Percentiles rank a stretch among this genome's conserved stretches.
Conservation (phyloP, 2,329 filamentous ascomycete species). For the Diaporthe aspalathi region DNA sequence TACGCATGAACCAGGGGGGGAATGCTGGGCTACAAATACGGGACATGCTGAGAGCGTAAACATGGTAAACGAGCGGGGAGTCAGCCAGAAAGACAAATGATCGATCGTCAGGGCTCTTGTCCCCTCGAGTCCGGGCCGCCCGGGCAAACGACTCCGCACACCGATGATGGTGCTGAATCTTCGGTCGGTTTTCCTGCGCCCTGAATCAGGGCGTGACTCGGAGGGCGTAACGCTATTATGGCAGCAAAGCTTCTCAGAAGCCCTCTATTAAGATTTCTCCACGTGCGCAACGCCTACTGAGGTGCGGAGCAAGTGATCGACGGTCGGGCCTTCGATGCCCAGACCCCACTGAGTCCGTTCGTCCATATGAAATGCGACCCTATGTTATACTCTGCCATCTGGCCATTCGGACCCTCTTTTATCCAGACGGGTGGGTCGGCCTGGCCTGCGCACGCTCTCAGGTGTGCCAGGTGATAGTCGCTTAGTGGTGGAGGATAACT, state of each 20-base stretch:
- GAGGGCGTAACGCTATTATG: slow-evolving; percentile 7
- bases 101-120: background rate
- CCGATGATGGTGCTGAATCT: slow-evolving; percentile 5
- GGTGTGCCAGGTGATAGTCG: slow-evolving; percentile 4
- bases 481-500: background rate
- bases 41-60: background rate
- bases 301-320: background rate
- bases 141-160: slow-evolving; percentile 2
- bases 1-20: background rate
- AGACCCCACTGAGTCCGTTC: slow-evolving; percentile 1
- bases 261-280: slow-evolving; percentile 23
- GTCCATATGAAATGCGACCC: slow-evolving; percentile 2
- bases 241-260: background rate
- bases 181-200: slow-evolving; percentile 4
- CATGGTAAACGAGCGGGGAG: background rate
- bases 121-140: background rate
- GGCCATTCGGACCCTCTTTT: background rate
- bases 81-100: background rate
- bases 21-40: slow-evolving; percentile 8
- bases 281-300: background rate
- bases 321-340: slow-evolving; percentile 20
- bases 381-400: slow-evolving; percentile 10
- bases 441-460: slow-evolving; percentile 15
- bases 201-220: slow-evolving; percentile 27
- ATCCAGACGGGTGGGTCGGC: background rate